Evolutionary conservation across 495 filamentous ascomycete genomes (phyloP).

Genomic region (Parathielavia appendiculata): DNA sequence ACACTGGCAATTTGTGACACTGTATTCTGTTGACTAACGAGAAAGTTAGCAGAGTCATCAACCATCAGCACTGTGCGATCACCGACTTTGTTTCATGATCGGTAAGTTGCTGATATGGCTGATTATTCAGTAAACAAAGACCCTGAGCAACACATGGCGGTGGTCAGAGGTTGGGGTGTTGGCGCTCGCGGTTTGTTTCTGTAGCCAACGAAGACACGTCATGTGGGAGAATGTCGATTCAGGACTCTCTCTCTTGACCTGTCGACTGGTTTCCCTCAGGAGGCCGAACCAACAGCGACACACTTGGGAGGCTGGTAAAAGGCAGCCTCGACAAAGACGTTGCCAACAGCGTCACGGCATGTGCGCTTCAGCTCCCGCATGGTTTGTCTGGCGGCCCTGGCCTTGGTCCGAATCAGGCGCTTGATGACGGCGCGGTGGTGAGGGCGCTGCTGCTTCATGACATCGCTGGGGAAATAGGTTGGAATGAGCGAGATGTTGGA

Average conservation of each 20-base stretch:
- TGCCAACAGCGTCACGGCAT: constrained; percentile 11
- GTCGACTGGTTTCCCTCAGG: not conserved
- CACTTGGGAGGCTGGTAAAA: constrained; percentile 13
- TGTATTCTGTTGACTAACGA: no score
- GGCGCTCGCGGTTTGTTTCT: not conserved
- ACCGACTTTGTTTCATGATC: no score
- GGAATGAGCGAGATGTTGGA: constrained; percentile 22
- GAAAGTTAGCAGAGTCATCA: no score
- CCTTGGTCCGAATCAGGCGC: constrained; percentile 14
- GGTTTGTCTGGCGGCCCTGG: constrained; percentile 17
- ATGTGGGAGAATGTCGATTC: no score
- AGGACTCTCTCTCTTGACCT: no score
- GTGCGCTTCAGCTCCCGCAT: constrained; percentile 14
- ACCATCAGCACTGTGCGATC: no score
- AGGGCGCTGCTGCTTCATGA: constrained; percentile 16
- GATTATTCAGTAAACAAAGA: no score
- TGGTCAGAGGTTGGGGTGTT: no score
- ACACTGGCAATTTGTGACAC: no score
- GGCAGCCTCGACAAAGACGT: constrained; percentile 8
- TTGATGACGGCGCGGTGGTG: constrained; percentile 13
- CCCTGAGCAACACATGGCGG: no score
- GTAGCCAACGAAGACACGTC: no score
- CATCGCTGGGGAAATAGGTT: constrained; percentile 20
- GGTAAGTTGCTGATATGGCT: no score
- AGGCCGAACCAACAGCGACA: constrained; percentile 15